Conservation (phyloP, 768 basidiomycete genomes). For the Imleria badia region DNA sequence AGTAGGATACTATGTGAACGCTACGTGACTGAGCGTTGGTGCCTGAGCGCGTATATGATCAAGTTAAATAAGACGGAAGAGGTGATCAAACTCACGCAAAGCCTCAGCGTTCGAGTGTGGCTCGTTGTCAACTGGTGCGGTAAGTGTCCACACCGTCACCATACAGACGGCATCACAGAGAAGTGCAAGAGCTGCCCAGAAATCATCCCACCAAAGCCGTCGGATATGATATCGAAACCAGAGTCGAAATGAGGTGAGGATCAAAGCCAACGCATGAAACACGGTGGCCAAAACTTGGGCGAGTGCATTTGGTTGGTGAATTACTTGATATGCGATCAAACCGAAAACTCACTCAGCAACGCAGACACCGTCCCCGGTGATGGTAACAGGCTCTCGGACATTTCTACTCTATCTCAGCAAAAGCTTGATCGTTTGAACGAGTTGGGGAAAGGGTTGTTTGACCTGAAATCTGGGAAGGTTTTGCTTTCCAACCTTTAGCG, state of each 20-base stretch:
- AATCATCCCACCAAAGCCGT: slow-evolving; percentile 32
- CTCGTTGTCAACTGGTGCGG: slow-evolving; percentile 27
- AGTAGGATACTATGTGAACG: slow-evolving; percentile 18
- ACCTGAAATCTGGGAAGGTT: not conserved
- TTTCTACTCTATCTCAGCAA: not conserved
- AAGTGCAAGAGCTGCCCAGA: slow-evolving; percentile 23
- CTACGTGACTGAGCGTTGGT: slow-evolving; percentile 12
- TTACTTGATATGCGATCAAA: not conserved
- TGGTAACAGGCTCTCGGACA: not conserved
- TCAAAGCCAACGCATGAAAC: slow-evolving; percentile 19
- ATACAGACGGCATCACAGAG: slow-evolving; percentile 8
- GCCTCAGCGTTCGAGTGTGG: slow-evolving; percentile 8
- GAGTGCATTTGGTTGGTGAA: not conserved
- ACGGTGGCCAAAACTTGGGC: slow-evolving; percentile 18
- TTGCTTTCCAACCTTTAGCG: not conserved
- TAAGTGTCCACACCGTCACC: slow-evolving; percentile 12
- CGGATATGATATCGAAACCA: slow-evolving; percentile 23
- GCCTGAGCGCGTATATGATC: slow-evolving; percentile 29
- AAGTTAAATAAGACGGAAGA: not conserved
- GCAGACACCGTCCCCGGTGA: slow-evolving; percentile 16
- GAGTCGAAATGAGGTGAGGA: slow-evolving; percentile 27
- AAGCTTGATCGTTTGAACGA: not conserved
- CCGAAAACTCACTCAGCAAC: slow-evolving; percentile 17
- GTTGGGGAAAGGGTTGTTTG: not conserved
- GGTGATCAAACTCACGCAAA: slow-evolving; percentile 15